phyloP scores from a whole-genome alignment of 179 eudicot species.

The Beta lomatogona region DNA sequence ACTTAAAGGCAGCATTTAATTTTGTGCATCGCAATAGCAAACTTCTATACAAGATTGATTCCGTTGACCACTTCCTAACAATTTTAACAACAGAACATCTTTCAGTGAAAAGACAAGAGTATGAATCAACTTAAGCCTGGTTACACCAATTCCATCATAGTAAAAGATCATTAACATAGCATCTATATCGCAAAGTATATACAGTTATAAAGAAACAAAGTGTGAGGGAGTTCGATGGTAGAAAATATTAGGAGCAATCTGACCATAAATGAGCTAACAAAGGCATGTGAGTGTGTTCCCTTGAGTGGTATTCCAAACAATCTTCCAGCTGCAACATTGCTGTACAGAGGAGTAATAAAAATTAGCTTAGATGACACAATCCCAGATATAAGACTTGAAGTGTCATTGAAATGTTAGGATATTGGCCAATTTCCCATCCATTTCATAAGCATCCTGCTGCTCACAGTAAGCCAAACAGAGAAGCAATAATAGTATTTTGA shows the following conservation, averaged over 20 bases:
- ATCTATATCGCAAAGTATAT: slow-evolving; percentile 7
- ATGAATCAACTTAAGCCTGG: background rate
- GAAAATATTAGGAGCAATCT: slow-evolving; percentile 19
- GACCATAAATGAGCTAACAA: slow-evolving; percentile 98
- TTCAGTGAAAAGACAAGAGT: background rate
- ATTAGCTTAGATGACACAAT: slow-evolving; percentile 7
- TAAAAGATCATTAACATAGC: slow-evolving; percentile 1
- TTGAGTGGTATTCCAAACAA: slow-evolving; percentile 94
- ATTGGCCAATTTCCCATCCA: background rate
- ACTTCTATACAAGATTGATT: background rate
- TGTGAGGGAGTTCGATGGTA: no score
- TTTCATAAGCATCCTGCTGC: background rate
- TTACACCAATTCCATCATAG: background rate
- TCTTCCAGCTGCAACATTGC: slow-evolving; percentile 96
- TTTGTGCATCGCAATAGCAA: background rate
- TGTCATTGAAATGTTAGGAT: background rate
- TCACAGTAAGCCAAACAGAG: background rate
- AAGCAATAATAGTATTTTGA: background rate
- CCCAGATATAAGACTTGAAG: background rate
- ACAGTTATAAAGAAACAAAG: background rate
- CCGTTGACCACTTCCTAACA: background rate
- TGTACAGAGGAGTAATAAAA: slow-evolving; percentile 35
- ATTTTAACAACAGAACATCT: background rate
- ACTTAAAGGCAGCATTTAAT: background rate
- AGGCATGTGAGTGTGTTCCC: slow-evolving; percentile 99